Conservation (phyloP, 805 yeast genomes). For the Yamadazyma philogaea region DNA sequence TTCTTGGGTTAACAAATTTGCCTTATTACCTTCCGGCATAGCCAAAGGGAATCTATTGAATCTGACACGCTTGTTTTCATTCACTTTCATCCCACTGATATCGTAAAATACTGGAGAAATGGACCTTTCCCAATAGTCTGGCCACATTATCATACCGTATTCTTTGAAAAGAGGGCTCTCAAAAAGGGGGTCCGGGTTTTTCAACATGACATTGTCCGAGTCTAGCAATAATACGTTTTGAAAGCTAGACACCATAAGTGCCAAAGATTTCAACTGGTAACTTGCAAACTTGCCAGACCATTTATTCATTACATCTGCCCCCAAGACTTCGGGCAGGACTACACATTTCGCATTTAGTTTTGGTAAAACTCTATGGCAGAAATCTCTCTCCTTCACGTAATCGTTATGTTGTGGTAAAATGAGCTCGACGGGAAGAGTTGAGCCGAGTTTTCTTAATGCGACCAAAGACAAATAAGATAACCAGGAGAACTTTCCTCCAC, state of each 20-base stretch:
- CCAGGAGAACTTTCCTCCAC: conserved; percentile 38
- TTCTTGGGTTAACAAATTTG: conserved; percentile 8
- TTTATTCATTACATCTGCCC: conserved; percentile 43
- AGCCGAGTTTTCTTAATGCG: conserved; percentile 35
- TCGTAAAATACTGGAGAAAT: conserved; percentile 36
- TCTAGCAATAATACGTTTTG: conserved; percentile 33
- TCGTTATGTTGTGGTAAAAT: conserved; percentile 33
- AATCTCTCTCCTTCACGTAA: conserved; percentile 28
- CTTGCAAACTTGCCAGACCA: conserved; percentile 46
- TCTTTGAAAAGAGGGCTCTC: conserved; percentile 26
- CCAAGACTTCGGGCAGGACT: conserved; percentile 48
- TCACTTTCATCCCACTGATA: conserved; percentile 29
- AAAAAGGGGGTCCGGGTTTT: conserved; percentile 30
- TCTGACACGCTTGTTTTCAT: conserved; percentile 27
- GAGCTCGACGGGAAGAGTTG: conserved; percentile 37
- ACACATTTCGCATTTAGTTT: conserved; percentile 64
- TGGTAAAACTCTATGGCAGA: conserved; percentile 63
- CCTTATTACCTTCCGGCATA: conserved; percentile 10
- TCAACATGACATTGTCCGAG: conserved; percentile 31
- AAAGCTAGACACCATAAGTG: conserved; percentile 32
- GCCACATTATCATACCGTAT: conserved; percentile 41
- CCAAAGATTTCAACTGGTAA: conserved; percentile 69
- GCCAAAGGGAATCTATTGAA: conserved; percentile 25
- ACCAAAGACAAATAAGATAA: conserved; percentile 30
- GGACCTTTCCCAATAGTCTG: conserved; percentile 42